Percentiles rank a stretch among this genome's conserved stretches.
phyloP scores from a whole-genome alignment of 306 rosid species.

The Castanea sativa region DNA sequence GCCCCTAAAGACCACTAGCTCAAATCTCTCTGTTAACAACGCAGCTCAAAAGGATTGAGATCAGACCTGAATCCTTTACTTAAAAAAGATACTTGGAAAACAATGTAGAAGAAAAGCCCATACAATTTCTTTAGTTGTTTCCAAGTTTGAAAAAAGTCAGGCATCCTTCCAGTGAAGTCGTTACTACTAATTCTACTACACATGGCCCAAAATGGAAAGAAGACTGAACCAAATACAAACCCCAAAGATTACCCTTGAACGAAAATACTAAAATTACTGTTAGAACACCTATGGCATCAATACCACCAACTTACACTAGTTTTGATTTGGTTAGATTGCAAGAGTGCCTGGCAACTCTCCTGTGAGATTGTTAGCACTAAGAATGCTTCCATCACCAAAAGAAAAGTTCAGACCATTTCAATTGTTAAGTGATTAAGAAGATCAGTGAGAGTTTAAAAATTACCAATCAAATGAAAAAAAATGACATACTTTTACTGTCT shows the following conservation, averaged over 20 bases:
- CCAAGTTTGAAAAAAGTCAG: slow-evolving; percentile 14
- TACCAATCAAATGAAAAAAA: not conserved
- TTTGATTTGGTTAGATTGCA: not conserved
- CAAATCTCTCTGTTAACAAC: slow-evolving; percentile 13
- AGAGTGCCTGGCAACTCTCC: slow-evolving; percentile 22
- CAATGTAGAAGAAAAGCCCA: slow-evolving; percentile 21
- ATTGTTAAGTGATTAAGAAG: not conserved
- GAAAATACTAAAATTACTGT: not conserved
- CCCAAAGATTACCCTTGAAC: not conserved
- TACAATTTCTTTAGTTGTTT: slow-evolving; percentile 9
- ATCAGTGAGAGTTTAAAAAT: not conserved
- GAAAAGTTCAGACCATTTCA: not conserved
- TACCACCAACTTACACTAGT: not conserved
- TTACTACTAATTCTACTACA: slow-evolving; percentile 30
- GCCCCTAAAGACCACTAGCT: slow-evolving; percentile 30
- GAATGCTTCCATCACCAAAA: slow-evolving; percentile 16
- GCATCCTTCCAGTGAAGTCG: slow-evolving; percentile 33
- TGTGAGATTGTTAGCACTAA: slow-evolving; percentile 21
- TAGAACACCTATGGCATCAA: not conserved
- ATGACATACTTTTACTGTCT: no score
- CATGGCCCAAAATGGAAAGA: not conserved
- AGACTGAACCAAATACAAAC: not conserved
- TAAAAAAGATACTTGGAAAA: slow-evolving; percentile 1
- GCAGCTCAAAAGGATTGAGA: slow-evolving; percentile 4
- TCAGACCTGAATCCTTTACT: no score